A percentile compares a stretch with the other conserved stretches of the same genome.
Evolutionary conservation across 2,329 filamentous ascomycete species (phyloP).

Genomic region (Hypomyces rosellus): DNA sequence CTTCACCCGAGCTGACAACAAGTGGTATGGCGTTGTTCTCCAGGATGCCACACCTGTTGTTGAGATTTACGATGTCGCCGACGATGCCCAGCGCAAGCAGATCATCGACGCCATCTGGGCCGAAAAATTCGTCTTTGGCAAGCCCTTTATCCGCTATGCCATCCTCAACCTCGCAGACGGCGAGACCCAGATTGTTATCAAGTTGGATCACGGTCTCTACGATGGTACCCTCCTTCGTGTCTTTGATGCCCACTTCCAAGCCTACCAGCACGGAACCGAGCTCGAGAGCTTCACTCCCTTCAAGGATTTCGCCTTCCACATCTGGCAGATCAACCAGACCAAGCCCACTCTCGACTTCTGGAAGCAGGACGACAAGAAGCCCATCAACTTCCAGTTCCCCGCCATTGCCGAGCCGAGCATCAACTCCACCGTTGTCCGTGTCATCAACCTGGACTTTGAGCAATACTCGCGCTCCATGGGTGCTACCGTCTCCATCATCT

Average conservation of each 20-base stretch:
- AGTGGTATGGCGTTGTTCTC: constrained; percentile 19
- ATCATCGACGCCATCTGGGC: constrained; percentile 21
- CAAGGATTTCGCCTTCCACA: constrained; percentile 21
- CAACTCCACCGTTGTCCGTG: background rate
- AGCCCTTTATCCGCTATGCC: constrained; percentile 29
- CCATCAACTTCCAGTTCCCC: too few species aligned
- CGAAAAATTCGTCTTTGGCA: constrained; percentile 23
- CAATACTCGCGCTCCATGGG: constrained; percentile 9
- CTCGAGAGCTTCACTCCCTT: constrained; percentile 13
- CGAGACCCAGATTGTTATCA: constrained; percentile 23
- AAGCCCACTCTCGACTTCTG: constrained; percentile 16
- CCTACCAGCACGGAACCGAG: too few species aligned
- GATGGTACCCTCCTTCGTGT: too few species aligned
- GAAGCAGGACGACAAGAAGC: constrained; percentile 1
- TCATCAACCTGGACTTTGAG: too few species aligned
- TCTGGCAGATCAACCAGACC: constrained; percentile 13
- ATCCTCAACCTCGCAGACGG: constrained; percentile 20
- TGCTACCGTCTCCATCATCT: constrained; percentile 28
- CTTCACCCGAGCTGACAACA: constrained; percentile 12
- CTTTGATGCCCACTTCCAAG: too few species aligned
- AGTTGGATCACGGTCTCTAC: constrained; percentile 15
- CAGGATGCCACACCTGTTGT: constrained; percentile 13
- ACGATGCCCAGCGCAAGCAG: constrained; percentile 17
- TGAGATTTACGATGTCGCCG: constrained; percentile 8
- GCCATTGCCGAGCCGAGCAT: constrained; percentile 1